Evolutionary conservation across 2,329 filamentous ascomycete species (phyloP).

Genomic region (Venturia nashicola): DNA sequence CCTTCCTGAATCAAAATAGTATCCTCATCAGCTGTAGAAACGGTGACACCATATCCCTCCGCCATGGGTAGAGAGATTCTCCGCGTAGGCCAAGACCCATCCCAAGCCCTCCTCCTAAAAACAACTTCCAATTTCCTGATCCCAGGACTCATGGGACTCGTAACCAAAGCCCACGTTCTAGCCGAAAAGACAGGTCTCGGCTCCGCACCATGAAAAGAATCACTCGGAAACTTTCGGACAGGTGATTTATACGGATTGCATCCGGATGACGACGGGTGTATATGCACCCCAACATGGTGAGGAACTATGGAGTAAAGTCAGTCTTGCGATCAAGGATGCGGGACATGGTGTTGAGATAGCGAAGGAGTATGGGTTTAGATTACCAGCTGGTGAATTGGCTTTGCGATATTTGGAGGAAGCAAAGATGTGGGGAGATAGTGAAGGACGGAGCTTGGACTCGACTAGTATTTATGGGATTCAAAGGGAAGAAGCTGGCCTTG

Average conservation of each 20-base stretch:
- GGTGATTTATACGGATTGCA: too few species aligned
- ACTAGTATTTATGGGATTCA: constrained; percentile 39
- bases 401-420: constrained; percentile 33
- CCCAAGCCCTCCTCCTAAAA: constrained; percentile 33
- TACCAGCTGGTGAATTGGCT: constrained; percentile 32
- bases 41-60: constrained; percentile 27
- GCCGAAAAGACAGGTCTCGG: too few species aligned
- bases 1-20: constrained; percentile 16
- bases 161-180: too few species aligned
- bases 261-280: too few species aligned
- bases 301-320: too few species aligned
- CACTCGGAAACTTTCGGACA: too few species aligned
- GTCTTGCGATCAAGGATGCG: constrained; percentile 44
- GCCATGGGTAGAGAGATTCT: constrained; percentile 33
- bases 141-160: too few species aligned
- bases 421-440: constrained; percentile 23
- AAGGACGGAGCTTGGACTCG: constrained; percentile 32
- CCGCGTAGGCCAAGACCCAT: constrained; percentile 30
- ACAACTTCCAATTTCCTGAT: too few species aligned
- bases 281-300: too few species aligned
- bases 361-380: constrained; percentile 23
- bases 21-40: constrained; percentile 19
- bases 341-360: constrained; percentile 36
- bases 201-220: too few species aligned
- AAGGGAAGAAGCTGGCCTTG: constrained; percentile 29